Evolutionary conservation across 139 green algal species (phyloP), one percentile per base, ranked within the genome.

Genomic region (Protoeuglena noctilucae): DNA sequence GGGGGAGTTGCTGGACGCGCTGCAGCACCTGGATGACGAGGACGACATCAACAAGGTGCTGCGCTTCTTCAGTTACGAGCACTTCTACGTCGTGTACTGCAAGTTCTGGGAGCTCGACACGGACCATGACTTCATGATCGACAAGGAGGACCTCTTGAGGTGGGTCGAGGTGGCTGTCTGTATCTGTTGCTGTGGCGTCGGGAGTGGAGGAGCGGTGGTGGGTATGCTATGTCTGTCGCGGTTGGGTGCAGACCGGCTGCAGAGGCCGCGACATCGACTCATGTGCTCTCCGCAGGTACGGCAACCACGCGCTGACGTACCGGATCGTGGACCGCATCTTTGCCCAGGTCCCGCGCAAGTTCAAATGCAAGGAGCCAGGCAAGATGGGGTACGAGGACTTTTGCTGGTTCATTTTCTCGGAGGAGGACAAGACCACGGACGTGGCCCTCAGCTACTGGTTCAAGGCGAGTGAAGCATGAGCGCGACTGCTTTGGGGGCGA

Each of bases 31-130:
- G 56, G 88, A 97, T 52, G 62, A 73, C 26, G 81, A 96, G 60
- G 82, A 90, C 59, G 91, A 98, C 74, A 93, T 98, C 71, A 98
- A 98, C 77, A 72, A 78, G 51, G 69, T 78, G 23, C 51, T 40
- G 25, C 21, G 34, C 5, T 94, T 93, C 69, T 96, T 96, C 64
- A 91, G 76, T 16, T 98, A 98, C 65, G 91, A 98, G 75, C 91
- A 98, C 71, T 98, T 98, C 61, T 98, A 98, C 64, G 91, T 98
- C 29, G 87, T 98, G 52, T 98, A 98, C 74, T 98, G 91, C 88
- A 97, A 97, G 76, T 98, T 97, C 59, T 98, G 91, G 91, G 91
- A 98, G 75, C 80, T 98, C 29, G 91, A 98, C 71, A 74, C 57
- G 7, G 91, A 98, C 73, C 91, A 97, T 68, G 90, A 98, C 72